These are phyloP conservation scores for Volutella citrinella DNA, from an alignment of 2,329 filamentous ascomycete genomes.

Conservation along the genomic window DNA sequence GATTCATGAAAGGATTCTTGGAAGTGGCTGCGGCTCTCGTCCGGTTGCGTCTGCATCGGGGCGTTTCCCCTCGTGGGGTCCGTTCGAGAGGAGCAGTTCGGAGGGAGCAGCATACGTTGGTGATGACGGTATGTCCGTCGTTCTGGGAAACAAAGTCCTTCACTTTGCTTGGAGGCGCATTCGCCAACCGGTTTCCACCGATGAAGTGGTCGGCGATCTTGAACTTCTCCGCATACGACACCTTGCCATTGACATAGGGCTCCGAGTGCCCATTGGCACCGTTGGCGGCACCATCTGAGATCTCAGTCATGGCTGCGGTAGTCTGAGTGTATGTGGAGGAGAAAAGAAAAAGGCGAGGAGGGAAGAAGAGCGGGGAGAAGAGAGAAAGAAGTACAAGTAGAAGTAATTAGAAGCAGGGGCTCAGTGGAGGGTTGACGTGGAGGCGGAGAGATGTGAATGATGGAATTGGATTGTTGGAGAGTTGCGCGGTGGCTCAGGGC, in stretches of 20 bases:
- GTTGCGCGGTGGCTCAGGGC: constrained; percentile 21
- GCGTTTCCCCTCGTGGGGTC: too few relatives aligned
- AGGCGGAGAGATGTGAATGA: constrained; percentile 17
- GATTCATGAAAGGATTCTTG: constrained; percentile 4
- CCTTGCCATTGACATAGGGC: constrained; percentile 53
- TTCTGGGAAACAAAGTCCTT: constrained; percentile 93
- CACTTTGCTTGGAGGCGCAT: constrained; percentile 78
- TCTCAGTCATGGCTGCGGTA: constrained; percentile 46
- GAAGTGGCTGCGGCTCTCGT: too few relatives aligned
- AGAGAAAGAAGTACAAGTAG: constrained; percentile 6
- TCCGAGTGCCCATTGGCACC: constrained; percentile 47
- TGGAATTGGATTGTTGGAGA: constrained; percentile 9
- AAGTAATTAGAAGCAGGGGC: constrained; percentile 4
- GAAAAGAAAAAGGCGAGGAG: constrained; percentile 8
- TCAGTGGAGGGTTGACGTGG: constrained; percentile 16
- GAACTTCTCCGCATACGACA: constrained; percentile 76
- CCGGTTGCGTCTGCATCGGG: too few relatives aligned
- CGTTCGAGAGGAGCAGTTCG: not conserved
- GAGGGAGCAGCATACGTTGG: constrained; percentile 75
- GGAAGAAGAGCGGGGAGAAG: constrained; percentile 6
- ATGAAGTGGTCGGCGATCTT: constrained; percentile 91
- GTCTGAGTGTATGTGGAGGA: constrained; percentile 23
- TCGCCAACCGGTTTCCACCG: constrained; percentile 83
- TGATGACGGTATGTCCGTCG: constrained; percentile 97
- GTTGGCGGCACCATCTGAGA: constrained; percentile 37